These are phyloP conservation scores for Fusarium sublunatum DNA, from an alignment of 2,329 filamentous ascomycete species.

Conservation along the genomic window DNA sequence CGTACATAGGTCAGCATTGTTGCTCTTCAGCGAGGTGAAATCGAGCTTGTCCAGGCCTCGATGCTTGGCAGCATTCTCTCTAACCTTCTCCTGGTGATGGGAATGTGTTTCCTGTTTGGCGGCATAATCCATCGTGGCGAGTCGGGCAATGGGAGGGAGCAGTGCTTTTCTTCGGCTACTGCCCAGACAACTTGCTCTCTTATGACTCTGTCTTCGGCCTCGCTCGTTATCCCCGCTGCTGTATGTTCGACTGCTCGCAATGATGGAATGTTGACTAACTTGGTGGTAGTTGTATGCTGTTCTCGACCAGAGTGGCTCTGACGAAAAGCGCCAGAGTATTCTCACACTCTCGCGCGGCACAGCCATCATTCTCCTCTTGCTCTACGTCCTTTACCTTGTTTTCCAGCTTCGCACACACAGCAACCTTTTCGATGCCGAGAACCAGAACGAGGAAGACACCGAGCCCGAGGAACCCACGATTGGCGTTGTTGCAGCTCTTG, in stretches of 20 bases:
- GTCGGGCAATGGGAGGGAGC: constrained; percentile 71
- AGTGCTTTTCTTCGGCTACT: constrained; percentile 79
- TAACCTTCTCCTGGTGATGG: constrained; percentile 88
- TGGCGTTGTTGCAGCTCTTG: constrained; percentile 70
- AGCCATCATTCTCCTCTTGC: constrained; percentile 76
- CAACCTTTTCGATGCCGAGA: constrained; percentile 73
- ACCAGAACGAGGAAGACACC: constrained; percentile 52
- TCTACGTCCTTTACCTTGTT: constrained; percentile 80
- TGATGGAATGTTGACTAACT: constrained; percentile 28
- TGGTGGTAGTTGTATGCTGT: constrained; percentile 70
- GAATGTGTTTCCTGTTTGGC: constrained; percentile 82
- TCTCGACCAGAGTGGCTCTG: constrained; percentile 59
- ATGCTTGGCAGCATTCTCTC: constrained; percentile 97
- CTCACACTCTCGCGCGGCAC: constrained; percentile 80
- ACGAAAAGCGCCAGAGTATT: constrained; percentile 66
- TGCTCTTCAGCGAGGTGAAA: constrained; percentile 84
- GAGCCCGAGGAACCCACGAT: constrained; percentile 63
- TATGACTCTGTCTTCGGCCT: constrained; percentile 80
- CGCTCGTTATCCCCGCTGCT: constrained; percentile 81
- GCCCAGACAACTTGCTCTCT: constrained; percentile 81
- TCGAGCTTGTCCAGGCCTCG: constrained; percentile 95
- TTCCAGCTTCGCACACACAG: constrained; percentile 84
- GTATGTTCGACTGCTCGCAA: constrained; percentile 51
- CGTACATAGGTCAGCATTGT: constrained; percentile 84
- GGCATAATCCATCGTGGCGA: constrained; percentile 71